Evolutionary conservation across 2,329 filamentous ascomycete genomes (phyloP).

Genomic region (Exophiala sp.): DNA sequence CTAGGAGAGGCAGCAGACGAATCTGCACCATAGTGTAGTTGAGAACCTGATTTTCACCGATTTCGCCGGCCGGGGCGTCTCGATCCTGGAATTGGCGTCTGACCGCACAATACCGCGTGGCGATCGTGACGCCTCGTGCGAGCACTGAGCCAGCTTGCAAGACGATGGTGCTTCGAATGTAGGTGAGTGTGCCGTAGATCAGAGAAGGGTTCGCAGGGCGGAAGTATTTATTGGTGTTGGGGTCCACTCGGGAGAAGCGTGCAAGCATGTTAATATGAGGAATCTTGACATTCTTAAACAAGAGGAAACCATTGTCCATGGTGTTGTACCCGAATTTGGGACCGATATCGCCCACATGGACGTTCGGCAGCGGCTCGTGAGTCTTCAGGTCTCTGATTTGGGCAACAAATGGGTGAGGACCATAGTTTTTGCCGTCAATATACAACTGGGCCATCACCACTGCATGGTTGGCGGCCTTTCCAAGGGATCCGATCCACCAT

Average conservation of each 20-base stretch:
- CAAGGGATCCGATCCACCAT: conserved; percentile 79
- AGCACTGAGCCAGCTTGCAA: conserved; percentile 65
- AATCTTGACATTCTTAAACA: conserved; percentile 70
- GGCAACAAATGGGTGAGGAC: conserved; percentile 72
- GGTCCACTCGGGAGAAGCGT: conserved; percentile 64
- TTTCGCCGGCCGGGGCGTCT: conserved; percentile 54
- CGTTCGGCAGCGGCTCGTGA: conserved; percentile 60
- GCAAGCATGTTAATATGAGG: conserved; percentile 69
- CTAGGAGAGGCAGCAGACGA: conserved; percentile 64
- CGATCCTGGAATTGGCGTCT: conserved; percentile 73
- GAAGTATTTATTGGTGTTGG: conserved; percentile 61
- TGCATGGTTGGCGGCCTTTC: conserved; percentile 68
- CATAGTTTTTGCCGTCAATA: conserved; percentile 61
- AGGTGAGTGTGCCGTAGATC: conserved; percentile 70
- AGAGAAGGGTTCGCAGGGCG: conserved; percentile 61
- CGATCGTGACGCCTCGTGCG: conserved; percentile 71
- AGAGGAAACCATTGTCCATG: conserved; percentile 75
- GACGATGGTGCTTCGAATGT: conserved; percentile 67
- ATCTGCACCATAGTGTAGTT: conserved; percentile 79
- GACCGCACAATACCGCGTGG: conserved; percentile 66
- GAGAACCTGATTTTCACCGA: conserved; percentile 66
- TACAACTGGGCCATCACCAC: conserved; percentile 73
- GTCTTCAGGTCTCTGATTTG: conserved; percentile 66
- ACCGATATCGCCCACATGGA: conserved; percentile 73
- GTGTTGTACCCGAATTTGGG: conserved; percentile 75